These are phyloP conservation scores for Candida oleophila DNA, from an alignment of 805 yeast species.

Conservation along the genomic window DNA sequence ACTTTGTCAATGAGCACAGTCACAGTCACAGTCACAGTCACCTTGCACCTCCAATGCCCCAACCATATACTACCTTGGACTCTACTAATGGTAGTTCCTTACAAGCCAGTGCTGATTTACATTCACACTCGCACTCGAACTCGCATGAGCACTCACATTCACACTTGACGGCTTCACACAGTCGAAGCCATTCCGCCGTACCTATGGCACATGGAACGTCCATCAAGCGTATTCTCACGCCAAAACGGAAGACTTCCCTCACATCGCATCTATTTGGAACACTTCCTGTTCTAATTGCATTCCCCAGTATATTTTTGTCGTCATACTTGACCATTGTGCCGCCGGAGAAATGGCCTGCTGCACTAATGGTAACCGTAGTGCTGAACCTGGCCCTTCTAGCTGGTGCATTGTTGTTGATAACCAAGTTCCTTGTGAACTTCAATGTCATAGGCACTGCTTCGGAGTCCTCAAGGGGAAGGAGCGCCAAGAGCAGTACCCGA, in stretches of 20 bases:
- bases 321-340: constrained; percentile 16
- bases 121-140: constrained; percentile 8
- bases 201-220: background rate
- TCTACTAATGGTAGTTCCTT: background rate
- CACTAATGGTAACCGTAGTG: constrained; percentile 5
- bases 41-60: background rate
- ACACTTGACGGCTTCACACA: background rate
- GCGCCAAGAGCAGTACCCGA: background rate
- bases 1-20: constrained; percentile 3
- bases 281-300: constrained; percentile 32
- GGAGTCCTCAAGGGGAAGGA: background rate
- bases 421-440: constrained; percentile 13
- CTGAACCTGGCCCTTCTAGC: constrained; percentile 22
- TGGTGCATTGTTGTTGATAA: constrained; percentile 15
- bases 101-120: background rate
- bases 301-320: constrained; percentile 29
- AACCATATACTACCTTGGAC: no score
- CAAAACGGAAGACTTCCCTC: background rate
- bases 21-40: constrained; percentile 5
- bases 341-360: constrained; percentile 4
- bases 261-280: constrained; percentile 19
- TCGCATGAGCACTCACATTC: constrained; percentile 1
- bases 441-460: constrained; percentile 9
- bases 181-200: background rate
- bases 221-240: constrained; percentile 2